Evolutionary conservation across 306 rosid genomes (phyloP), one percentile per base, ranked within the genome.

Genomic region (Urtica urens): DNA sequence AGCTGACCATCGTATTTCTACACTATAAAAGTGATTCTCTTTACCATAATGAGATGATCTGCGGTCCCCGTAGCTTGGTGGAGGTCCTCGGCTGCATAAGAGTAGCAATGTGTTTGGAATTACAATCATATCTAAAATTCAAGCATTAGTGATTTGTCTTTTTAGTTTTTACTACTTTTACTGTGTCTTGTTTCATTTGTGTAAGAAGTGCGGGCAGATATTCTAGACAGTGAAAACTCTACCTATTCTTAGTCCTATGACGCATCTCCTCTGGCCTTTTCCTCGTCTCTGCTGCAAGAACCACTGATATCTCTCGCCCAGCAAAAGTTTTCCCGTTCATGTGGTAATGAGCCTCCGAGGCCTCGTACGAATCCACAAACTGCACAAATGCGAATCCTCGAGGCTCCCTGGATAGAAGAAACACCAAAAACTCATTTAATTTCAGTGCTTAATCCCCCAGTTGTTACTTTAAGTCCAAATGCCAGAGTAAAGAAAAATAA

Each of bases 181-280:
- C 11, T 31, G 21, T 43, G 2, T 2, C 27, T 10, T 23, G 25
- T 25, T 20, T 42, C 13, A 53, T 8, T 28, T 49, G 39, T 4
- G 25, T 49, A n/a, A n/a, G 24, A 20, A 14, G 20, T 21, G 24
- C 8, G 20, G 5, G 24, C 10, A 23, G 61, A 44, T 41, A 8
- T 15, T 23, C 14, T 30, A 37, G 39, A 55, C 47, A 51, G 35
- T 33, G 45, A 0, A 31, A 51, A 55, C 17, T 63, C 10, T 71
- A 92, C 86, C 93, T 82, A 57, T 34, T 4, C 63, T 94, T 73
- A 38, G 93, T 19, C 65, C 83, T 78, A 0, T 78, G 94, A 12
- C 93, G 94, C 99, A 92, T 92, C 60, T 92, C 87, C 61, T 92
- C 99, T 0, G 99, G 99, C 59, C 96, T 82, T 78, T 92, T 92